Base-by-base conservation (phyloP, 2,329 filamentous ascomycete species). In the Trichoderma sp. region DNA sequence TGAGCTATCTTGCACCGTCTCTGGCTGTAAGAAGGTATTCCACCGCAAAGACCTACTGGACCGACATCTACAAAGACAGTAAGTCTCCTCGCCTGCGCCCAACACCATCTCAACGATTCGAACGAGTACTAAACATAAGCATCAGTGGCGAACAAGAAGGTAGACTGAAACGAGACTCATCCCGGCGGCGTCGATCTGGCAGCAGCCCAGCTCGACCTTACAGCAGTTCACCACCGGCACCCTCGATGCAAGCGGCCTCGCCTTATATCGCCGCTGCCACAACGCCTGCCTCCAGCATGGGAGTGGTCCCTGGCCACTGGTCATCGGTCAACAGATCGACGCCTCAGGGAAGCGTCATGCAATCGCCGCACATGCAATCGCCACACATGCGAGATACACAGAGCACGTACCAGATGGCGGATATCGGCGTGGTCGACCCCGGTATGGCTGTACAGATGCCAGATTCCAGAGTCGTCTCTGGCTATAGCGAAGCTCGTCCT, bases 41-140 rank as follows among this genome's bases (percentile, higher is more conserved):
- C 84, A 88, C 71, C 83, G 88, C 66, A 82, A 84, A 56, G 88
- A 90, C 75, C 78, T 90, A 13, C 80, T 89, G 21, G 81, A 85
- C n/a, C 84, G 88, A 46, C 88, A 90, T 73, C 72, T 78, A n/a
- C 78, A 79, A 66, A 77, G 75, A 73, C 79, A 81, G 79, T 81
- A 76, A 72, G 79, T 26, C 21, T 37, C 24, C 43, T 51, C 54
- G 21, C 21, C 54, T 28, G n/a, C 10, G n/a, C 28, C 21, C 21
- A 34, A 28, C n/a, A 34, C 16, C 18, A 28, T 46, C 5, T 26
- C 54, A 24, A 28, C 16, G 18, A 30, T 4, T 24, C 30, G 30
- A 32, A 24, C 16, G 39, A 51, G 28, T 51, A 21, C 63, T 66
- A 14, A 66, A 51, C 4, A 65, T 21, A 21, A 51, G 6, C 8